These are phyloP conservation scores for Echria macrotheca DNA, from an alignment of 495 filamentous ascomycete species.

Conservation along the genomic window DNA sequence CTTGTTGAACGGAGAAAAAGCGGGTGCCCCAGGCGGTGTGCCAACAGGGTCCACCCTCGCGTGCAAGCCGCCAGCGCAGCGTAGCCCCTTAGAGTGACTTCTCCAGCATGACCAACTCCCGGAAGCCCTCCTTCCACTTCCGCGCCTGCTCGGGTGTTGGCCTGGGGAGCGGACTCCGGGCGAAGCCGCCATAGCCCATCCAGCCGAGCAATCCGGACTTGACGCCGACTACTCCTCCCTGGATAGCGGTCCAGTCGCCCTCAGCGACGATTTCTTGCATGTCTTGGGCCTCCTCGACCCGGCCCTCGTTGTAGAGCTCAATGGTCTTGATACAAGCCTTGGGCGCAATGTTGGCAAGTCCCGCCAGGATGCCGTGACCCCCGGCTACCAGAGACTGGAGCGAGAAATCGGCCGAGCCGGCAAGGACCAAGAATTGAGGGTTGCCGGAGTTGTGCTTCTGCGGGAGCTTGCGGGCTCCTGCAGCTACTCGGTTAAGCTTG, in stretches of 20 bases:
- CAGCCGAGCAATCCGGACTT: slow-evolving; percentile 73
- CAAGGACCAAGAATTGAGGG: slow-evolving; percentile 68
- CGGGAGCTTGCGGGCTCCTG: slow-evolving; percentile 66
- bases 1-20: no score
- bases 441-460: slow-evolving; percentile 58
- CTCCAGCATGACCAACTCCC: slow-evolving; percentile 70
- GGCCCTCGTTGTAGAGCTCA: slow-evolving; percentile 65
- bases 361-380: slow-evolving; percentile 79
- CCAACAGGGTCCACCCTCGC: no score
- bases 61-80: no score
- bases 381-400: slow-evolving; percentile 79
- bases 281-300: slow-evolving; percentile 63
- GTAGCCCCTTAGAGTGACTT: slow-evolving; percentile 31
- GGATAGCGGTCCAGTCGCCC: slow-evolving; percentile 84
- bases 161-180: slow-evolving; percentile 69
- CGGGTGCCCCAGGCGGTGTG: no score
- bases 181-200: slow-evolving; percentile 76
- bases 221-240: slow-evolving; percentile 79
- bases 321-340: slow-evolving; percentile 66
- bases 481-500: slow-evolving; percentile 77
- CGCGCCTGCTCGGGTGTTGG: slow-evolving; percentile 55
- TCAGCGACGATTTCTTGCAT: slow-evolving; percentile 74
- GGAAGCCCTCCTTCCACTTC: slow-evolving; percentile 64
- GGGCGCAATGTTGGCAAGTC: slow-evolving; percentile 79
- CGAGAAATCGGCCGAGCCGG: slow-evolving; percentile 86